phyloP scores from a whole-genome alignment of 192 early-diverging fungal genomes.

The Coemansia umbellata region DNA sequence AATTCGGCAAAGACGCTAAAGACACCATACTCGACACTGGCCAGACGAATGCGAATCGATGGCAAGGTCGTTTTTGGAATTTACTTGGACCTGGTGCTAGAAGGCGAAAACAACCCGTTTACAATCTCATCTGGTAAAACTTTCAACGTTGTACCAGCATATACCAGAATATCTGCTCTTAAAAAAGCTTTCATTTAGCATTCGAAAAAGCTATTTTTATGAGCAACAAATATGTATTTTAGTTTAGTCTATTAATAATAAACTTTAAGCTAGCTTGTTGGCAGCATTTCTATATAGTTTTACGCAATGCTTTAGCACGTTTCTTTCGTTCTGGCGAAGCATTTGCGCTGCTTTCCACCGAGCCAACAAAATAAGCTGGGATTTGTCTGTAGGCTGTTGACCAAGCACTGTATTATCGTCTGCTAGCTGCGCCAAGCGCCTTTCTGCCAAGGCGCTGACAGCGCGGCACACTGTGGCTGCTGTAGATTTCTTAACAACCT shows the following conservation, averaged over 20 bases:
- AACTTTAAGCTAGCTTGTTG: constrained; percentile 11
- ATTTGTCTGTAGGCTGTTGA: constrained; percentile 6
- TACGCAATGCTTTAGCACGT: constrained; percentile 20
- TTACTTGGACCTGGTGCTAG: constrained; percentile 16
- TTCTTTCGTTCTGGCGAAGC: constrained; percentile 32
- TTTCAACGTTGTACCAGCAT: not conserved
- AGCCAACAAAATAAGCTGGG: not conserved
- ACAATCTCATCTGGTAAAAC: not conserved
- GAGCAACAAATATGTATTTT: not conserved
- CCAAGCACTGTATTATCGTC: constrained; percentile 11
- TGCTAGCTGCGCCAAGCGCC: constrained; percentile 13
- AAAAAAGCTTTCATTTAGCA: too few species aligned
- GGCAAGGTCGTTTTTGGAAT: constrained; percentile 50
- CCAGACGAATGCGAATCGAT: constrained; percentile 31
- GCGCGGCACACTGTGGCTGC: constrained; percentile 23
- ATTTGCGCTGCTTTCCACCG: constrained; percentile 39
- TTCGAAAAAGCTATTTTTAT: not conserved
- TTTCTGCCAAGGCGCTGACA: constrained; percentile 14
- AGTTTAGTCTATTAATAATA: not conserved
- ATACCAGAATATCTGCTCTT: too few species aligned
- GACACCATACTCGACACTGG: constrained; percentile 62
- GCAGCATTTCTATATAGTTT: constrained; percentile 29
- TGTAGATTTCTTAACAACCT: constrained; percentile 17
- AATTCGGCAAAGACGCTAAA: constrained; percentile 54
- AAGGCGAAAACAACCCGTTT: not conserved